Conservation (phyloP, 1,139 yeast species). For the Lodderomyces orthopsilosis region DNA sequence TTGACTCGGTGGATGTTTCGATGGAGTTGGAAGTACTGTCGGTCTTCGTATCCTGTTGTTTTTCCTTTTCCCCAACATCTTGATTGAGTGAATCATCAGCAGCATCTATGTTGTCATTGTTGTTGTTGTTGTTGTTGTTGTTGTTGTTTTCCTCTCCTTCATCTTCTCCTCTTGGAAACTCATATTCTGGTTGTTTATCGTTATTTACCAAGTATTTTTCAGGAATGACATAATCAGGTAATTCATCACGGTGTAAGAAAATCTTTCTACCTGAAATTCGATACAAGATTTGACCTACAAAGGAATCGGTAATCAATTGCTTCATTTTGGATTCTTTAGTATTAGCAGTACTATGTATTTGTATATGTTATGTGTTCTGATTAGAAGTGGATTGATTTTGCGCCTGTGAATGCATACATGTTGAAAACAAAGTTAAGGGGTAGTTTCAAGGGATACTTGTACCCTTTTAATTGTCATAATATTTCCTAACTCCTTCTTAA, state of each 20-base stretch:
- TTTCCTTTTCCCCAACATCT: neutral
- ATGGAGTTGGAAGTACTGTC: neutral
- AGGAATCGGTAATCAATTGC: slow-evolving; percentile 26
- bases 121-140: neutral
- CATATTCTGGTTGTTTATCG: slow-evolving; percentile 1
- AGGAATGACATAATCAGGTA: slow-evolving; percentile 28
- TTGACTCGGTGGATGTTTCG: neutral
- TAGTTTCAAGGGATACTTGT: too few relatives aligned
- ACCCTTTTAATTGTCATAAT: too few relatives aligned
- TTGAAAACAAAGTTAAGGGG: too few relatives aligned
- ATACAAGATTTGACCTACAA: slow-evolving; percentile 28
- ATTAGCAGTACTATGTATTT: neutral
- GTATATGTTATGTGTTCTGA: too few relatives aligned
- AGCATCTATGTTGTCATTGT: neutral
- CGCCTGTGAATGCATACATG: too few relatives aligned
- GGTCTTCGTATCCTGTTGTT: neutral
- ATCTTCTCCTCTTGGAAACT: slow-evolving; percentile 4
- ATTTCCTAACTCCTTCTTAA: too few relatives aligned
- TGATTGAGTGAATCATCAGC: neutral
- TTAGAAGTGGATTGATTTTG: too few relatives aligned
- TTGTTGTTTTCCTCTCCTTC: slow-evolving; percentile 1
- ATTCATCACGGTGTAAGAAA: slow-evolving; percentile 29
- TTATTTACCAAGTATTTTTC: slow-evolving; percentile 21
- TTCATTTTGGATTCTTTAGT: neutral
- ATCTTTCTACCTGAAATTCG: slow-evolving; percentile 25